Evolutionary conservation across 345 rosid genomes (phyloP).

Genomic region (Populus pruinosa): DNA sequence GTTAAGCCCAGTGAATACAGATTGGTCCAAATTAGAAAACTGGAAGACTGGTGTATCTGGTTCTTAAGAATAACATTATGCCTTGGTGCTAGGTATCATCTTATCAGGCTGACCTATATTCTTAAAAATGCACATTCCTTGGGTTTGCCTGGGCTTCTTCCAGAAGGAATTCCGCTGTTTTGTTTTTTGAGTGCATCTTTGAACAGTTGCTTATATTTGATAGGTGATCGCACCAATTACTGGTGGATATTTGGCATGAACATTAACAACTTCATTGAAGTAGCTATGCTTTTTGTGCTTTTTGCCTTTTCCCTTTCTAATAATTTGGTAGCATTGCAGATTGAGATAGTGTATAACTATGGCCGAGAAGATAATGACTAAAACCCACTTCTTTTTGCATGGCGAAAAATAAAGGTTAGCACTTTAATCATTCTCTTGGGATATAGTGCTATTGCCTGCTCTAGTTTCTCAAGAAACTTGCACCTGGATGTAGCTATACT

Average conservation of each 20-base stretch:
- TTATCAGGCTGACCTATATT: neutral
- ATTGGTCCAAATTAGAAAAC: neutral
- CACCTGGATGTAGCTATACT: neutral
- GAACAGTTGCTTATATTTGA: neutral
- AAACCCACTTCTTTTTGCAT: conserved; percentile 8
- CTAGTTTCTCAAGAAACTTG: neutral
- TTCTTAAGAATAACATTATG: neutral
- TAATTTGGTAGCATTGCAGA: conserved; percentile 49
- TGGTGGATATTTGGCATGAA: neutral
- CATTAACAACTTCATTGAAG: neutral
- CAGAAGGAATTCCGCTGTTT: neutral
- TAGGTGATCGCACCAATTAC: neutral
- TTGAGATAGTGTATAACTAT: conserved; percentile 81
- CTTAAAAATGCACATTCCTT: neutral
- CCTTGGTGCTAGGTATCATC: neutral
- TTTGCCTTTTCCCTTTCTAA: neutral
- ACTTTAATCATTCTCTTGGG: neutral
- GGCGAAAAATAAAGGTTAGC: conserved; percentile 50
- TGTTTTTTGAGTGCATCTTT: neutral
- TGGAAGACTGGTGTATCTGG: neutral
- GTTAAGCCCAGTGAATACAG: neutral
- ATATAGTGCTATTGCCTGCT: neutral
- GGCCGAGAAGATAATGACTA: conserved; percentile 81
- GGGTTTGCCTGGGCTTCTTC: neutral
- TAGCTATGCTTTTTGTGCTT: conserved; percentile 1